Evolutionary conservation across 768 basidiomycete species (phyloP).

Genomic region (Pleurotus tuoliensis): DNA sequence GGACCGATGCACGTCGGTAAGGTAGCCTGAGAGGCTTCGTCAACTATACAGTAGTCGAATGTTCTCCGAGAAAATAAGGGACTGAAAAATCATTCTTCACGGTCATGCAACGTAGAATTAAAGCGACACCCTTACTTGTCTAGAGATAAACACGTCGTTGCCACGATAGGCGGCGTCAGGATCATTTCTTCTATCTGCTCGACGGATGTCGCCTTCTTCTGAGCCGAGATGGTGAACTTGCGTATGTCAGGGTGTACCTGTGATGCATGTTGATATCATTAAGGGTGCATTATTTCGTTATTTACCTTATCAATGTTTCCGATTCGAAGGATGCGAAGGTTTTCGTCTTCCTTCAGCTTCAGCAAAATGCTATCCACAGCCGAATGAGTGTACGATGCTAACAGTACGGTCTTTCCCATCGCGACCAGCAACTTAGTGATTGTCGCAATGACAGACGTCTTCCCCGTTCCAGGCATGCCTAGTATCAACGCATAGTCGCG

Average conservation of each 20-base stretch:
- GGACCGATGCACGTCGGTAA: slow-evolving; percentile 94
- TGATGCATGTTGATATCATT: no score
- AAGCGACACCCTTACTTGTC: slow-evolving; percentile 69
- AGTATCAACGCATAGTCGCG: slow-evolving; percentile 89
- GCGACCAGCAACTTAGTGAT: slow-evolving; percentile 77
- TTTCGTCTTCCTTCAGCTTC: slow-evolving; percentile 62
- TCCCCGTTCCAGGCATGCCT: slow-evolving; percentile 99
- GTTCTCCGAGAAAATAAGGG: slow-evolving; percentile 78
- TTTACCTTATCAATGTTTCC: slow-evolving; percentile 89
- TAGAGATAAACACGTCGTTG: slow-evolving; percentile 90
- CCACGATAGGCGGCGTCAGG: slow-evolving; percentile 89
- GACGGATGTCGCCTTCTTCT: slow-evolving; percentile 57
- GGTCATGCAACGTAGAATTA: slow-evolving; percentile 28
- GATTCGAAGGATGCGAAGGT: slow-evolving; percentile 75
- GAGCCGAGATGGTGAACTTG: slow-evolving; percentile 62
- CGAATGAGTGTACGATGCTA: slow-evolving; percentile 95
- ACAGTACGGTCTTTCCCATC: slow-evolving; percentile 80
- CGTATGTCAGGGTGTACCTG: slow-evolving; percentile 84
- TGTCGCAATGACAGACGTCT: slow-evolving; percentile 91
- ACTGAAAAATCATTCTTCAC: slow-evolving; percentile 32
- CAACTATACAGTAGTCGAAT: slow-evolving; percentile 97
- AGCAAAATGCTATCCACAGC: slow-evolving; percentile 96
- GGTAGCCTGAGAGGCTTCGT: slow-evolving; percentile 97
- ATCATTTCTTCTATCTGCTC: slow-evolving; percentile 80
- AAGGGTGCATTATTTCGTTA: no score